phyloP scores from a whole-genome alignment of 495 filamentous ascomycete genomes.

The Daldinia loculata region DNA sequence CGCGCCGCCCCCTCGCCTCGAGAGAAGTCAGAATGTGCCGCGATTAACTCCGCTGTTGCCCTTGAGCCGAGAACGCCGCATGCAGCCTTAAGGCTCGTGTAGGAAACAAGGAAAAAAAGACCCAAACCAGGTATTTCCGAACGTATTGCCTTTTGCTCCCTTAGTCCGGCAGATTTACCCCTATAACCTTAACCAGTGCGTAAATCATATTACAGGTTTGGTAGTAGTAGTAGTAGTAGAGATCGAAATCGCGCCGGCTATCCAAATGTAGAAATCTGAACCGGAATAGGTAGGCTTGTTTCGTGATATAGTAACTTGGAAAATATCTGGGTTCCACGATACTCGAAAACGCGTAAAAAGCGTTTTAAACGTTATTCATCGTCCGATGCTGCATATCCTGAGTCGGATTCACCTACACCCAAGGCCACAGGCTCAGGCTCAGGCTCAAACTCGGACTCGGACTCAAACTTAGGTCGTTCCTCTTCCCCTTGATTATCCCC shows the following conservation, averaged over 20 bases:
- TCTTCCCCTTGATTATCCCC: background rate
- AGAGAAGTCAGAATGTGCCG: conserved; percentile 16
- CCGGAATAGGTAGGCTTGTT: background rate
- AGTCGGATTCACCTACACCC: background rate
- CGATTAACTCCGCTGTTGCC: conserved; percentile 19
- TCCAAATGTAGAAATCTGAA: background rate
- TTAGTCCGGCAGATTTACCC: background rate
- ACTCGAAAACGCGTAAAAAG: background rate
- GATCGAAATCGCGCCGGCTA: background rate
- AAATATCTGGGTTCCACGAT: background rate
- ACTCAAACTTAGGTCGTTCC: background rate
- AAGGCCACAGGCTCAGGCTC: background rate
- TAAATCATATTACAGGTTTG: background rate
- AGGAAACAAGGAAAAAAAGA: conserved; percentile 9
- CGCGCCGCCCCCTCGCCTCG: conserved; percentile 5
- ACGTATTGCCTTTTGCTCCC: background rate
- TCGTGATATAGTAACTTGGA: background rate
- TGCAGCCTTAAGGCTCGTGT: conserved; percentile 10
- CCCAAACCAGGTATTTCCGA: background rate
- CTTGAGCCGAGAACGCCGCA: conserved; percentile 33
- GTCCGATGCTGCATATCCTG: background rate
- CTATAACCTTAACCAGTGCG: background rate
- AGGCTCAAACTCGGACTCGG: no score
- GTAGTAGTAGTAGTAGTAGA: background rate
- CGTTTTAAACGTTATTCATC: background rate